Evolutionary conservation across 1,284 basidiomycete species (phyloP).

Genomic region (Cutaneotrichosporon cutaneum): DNA sequence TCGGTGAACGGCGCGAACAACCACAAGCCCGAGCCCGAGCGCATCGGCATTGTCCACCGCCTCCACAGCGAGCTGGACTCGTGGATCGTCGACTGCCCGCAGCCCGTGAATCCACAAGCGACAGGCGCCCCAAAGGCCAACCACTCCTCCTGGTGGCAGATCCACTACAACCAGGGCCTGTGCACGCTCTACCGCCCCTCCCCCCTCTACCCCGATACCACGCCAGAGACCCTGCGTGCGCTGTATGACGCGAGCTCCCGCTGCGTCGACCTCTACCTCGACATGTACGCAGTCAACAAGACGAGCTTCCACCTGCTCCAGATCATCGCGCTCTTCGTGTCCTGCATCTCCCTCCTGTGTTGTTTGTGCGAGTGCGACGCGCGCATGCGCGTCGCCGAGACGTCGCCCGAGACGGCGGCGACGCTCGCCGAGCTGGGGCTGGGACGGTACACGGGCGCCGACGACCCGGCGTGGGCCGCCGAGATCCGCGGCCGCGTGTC

Average conservation of each 20-base stretch:
- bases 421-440: constrained; percentile 20
- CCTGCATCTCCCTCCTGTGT: constrained; percentile 37
- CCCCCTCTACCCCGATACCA: constrained; percentile 32
- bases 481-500: constrained; percentile 30
- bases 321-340: constrained; percentile 33
- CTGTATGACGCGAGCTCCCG: constrained; percentile 29
- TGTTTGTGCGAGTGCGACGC: constrained; percentile 39
- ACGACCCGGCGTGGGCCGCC: constrained; percentile 26
- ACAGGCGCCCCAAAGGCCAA: constrained; percentile 22
- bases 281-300: constrained; percentile 33
- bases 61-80: constrained; percentile 28
- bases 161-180: constrained; percentile 35
- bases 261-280: constrained; percentile 35
- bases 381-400: constrained; percentile 20
- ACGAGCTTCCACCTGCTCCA: constrained; percentile 38
- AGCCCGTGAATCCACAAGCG: constrained; percentile 8
- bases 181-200: constrained; percentile 38
- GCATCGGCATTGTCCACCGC: constrained; percentile 24
- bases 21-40: constrained; percentile 26
- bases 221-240: constrained; percentile 25
- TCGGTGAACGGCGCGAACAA: constrained; percentile 32
- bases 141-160: constrained; percentile 30
- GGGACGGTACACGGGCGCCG: constrained; percentile 15
- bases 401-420: background rate
- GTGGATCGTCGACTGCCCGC: constrained; percentile 28